Conservation (phyloP, 2,329 filamentous ascomycete genomes). For the Colletotrichum chlorophyti region DNA sequence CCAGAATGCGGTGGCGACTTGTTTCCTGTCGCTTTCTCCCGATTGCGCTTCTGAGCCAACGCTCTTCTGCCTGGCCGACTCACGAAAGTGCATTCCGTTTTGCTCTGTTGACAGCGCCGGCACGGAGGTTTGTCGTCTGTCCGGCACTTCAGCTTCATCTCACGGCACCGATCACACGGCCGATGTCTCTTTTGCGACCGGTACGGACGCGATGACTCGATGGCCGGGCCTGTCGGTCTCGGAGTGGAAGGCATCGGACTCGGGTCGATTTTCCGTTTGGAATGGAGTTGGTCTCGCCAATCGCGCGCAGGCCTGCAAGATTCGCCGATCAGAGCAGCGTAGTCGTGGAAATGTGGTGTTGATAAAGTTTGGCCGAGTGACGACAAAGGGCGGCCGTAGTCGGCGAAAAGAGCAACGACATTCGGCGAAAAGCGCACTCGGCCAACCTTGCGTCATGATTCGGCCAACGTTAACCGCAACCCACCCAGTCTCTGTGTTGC, state of each 20-base stretch:
- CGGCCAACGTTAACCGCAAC: no score
- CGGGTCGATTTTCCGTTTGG: no score
- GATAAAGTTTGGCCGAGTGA: no score
- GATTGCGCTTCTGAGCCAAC: not conserved
- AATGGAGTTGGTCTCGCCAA: no score
- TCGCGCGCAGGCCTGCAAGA: no score
- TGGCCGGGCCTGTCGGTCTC: not conserved
- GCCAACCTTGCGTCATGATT: no score
- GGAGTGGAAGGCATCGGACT: not conserved
- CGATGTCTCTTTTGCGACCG: slow-evolving; percentile 23
- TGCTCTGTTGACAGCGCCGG: slow-evolving; percentile 11
- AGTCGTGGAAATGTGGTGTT: no score
- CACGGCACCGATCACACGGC: not conserved
- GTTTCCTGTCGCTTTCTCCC: not conserved
- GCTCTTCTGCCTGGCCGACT: slow-evolving; percentile 4
- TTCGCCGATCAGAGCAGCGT: no score
- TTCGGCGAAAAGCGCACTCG: no score
- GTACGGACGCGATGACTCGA: slow-evolving; percentile 13
- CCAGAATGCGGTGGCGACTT: not conserved
- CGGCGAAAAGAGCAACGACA: no score
- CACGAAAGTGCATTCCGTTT: slow-evolving; percentile 19
- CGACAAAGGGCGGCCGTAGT: no score
- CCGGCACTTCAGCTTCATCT: slow-evolving; percentile 27
- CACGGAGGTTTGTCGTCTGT: not conserved
- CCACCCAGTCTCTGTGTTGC: no score